Conservation (phyloP, 176 grass and related monocot genomes). For the Aechmea fasciata region DNA sequence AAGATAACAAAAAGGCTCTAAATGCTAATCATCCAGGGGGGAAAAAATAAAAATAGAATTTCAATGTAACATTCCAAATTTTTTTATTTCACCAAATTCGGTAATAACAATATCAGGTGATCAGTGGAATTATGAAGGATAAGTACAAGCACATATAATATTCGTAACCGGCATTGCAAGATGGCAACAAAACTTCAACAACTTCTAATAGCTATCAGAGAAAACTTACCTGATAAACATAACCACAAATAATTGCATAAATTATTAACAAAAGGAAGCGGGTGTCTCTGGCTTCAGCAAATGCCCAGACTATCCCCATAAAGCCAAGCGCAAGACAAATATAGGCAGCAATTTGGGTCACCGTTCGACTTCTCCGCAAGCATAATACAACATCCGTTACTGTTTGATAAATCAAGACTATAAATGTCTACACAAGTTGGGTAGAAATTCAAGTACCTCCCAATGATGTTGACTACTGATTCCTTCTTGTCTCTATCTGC, state of each 20-base stretch:
- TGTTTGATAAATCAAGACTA: background rate
- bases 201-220: background rate
- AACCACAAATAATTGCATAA: slow-evolving; percentile 75
- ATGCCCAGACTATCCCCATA: slow-evolving; percentile 58
- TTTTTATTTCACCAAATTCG: too few species aligned
- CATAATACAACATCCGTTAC: slow-evolving; percentile 6
- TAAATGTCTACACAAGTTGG: background rate
- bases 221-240: slow-evolving; percentile 67
- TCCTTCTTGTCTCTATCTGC: slow-evolving; percentile 87
- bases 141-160: too few species aligned
- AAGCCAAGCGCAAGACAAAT: slow-evolving; percentile 58
- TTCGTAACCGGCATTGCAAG: too few species aligned
- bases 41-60: too few species aligned
- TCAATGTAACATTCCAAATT: too few species aligned
- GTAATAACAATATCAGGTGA: too few species aligned
- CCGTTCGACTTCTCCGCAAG: slow-evolving; percentile 37
- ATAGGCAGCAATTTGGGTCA: slow-evolving; percentile 46
- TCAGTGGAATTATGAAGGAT: too few species aligned
- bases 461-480: slow-evolving; percentile 78
- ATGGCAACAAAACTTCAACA: background rate
- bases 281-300: slow-evolving; percentile 43
- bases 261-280: slow-evolving; percentile 63
- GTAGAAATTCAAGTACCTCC: slow-evolving; percentile 44
- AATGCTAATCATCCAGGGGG: too few species aligned
- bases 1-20: too few species aligned